Conservation (phyloP, 495 filamentous ascomycete species). For the Rusavskia elegans region DNA sequence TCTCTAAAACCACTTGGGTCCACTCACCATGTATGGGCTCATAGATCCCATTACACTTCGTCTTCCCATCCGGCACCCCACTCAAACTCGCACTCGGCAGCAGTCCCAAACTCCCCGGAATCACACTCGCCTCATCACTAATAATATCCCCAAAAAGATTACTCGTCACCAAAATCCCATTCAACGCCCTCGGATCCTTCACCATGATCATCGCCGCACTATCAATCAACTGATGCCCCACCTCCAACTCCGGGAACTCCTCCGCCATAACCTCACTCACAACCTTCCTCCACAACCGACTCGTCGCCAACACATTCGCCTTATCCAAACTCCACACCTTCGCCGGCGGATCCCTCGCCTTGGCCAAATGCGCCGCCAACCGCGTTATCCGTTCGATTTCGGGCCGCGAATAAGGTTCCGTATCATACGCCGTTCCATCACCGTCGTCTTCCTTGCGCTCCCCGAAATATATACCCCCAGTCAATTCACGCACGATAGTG, state of each 20-base stretch:
- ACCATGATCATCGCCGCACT: slow-evolving; percentile 94
- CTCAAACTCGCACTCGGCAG: slow-evolving; percentile 79
- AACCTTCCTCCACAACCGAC: slow-evolving; percentile 76
- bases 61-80: slow-evolving; percentile 60
- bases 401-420: slow-evolving; percentile 69
- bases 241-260: slow-evolving; percentile 77
- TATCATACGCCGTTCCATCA: slow-evolving; percentile 66
- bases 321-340: slow-evolving; percentile 89
- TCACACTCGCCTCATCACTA: slow-evolving; percentile 89
- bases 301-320: slow-evolving; percentile 91
- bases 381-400: slow-evolving; percentile 87
- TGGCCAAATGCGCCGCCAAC: slow-evolving; percentile 67
- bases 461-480: slow-evolving; percentile 94
- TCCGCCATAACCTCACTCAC: slow-evolving; percentile 61
- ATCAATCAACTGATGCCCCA: slow-evolving; percentile 88
- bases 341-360: slow-evolving; percentile 60
- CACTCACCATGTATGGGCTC: slow-evolving; percentile 80
- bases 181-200: slow-evolving; percentile 80
- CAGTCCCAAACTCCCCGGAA: slow-evolving; percentile 80
- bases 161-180: slow-evolving; percentile 84
- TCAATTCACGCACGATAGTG: slow-evolving; percentile 88
- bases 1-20: not conserved
- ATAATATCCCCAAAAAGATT: slow-evolving; percentile 98
- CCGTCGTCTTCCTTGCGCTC: slow-evolving; percentile 71
- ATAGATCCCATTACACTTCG: slow-evolving; percentile 53